A percentile compares a stretch with the other conserved stretches of the same genome.
These are phyloP conservation scores for Funneliformis mosseae DNA, from an alignment of 192 early-diverging fungal species.

Conservation along the genomic window DNA sequence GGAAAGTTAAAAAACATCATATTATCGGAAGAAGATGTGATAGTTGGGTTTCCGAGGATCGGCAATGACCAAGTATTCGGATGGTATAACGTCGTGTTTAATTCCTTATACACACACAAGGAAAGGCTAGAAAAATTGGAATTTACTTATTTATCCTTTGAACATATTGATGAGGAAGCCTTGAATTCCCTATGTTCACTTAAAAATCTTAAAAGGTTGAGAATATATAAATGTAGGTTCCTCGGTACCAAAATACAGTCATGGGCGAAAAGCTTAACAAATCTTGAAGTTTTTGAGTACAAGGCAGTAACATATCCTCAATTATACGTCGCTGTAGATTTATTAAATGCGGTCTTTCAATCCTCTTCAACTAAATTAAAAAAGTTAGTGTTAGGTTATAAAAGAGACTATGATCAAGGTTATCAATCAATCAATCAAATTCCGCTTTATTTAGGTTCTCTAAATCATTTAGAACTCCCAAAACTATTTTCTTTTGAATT, in stretches of 20 bases:
- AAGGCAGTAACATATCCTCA: neutral
- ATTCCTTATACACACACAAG: neutral
- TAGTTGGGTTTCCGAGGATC: neutral
- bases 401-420: neutral
- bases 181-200: neutral
- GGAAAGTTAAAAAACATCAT: neutral
- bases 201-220: neutral
- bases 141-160: neutral
- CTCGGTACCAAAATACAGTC: neutral
- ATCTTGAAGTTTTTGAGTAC: neutral
- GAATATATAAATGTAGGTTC: neutral
- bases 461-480: neutral
- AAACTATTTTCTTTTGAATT: neutral
- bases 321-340: neutral
- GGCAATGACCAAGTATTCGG: neutral
- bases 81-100: neutral
- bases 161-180: neutral
- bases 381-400: neutral
- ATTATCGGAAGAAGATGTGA: neutral
- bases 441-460: neutral
- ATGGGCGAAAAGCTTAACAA: neutral
- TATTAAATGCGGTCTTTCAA: neutral
- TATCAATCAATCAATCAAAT: neutral
- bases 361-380: neutral
- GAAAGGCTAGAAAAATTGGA: neutral